Evolutionary conservation across 129 eudicot genomes (phyloP), one percentile per base, ranked within the genome.

Genomic region (Deinandra increscens): DNA sequence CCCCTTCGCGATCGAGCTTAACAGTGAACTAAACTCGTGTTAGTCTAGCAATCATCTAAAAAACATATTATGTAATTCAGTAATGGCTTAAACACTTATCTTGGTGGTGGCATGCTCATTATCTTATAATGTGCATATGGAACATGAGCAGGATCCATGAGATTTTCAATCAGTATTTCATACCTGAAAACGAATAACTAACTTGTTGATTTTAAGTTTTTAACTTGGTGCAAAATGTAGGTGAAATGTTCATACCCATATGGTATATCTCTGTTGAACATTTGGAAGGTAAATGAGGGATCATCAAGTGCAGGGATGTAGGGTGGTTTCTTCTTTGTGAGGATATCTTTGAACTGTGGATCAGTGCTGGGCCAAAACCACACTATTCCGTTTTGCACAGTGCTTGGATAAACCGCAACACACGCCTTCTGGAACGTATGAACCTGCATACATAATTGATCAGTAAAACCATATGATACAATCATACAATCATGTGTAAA

Each of bases 101-200:
- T 80, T 8, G 74, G 78, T 3, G 37, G 36, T 42, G 70, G 75
- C 18, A 39, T 53, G n/a, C 71, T 39, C 84, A 85, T 80, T 70
- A 90, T 74, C 34, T 91, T 88, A 64, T 90, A 79, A 85, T 90
- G 97, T 29, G 97, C 97, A 68, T 90, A 90, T n/a, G 88, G 94
- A 67, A 86, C 89, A 81, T 90, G 97, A 71, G 97, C 82, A 42
- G 97, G 91, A 50, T 90, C 97, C 97, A 90, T 90, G 46, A 90
- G 89, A 79, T 90, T 90, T 77, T 90, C 97, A 23, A 66, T 83
- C 69, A 90, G 73, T 56, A 90, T 43, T 78, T 90, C 97, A 37
- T 90, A 90, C 84, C 97, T 90, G 88, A 73, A 75, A 84, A 39
- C 23, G 5, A 60, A 14, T n/a, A 7, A 1, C 2, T 53, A 18